Base-by-base conservation (phyloP, 2,329 filamentous ascomycete genomes). In the Colletotrichum sp. region DNA sequence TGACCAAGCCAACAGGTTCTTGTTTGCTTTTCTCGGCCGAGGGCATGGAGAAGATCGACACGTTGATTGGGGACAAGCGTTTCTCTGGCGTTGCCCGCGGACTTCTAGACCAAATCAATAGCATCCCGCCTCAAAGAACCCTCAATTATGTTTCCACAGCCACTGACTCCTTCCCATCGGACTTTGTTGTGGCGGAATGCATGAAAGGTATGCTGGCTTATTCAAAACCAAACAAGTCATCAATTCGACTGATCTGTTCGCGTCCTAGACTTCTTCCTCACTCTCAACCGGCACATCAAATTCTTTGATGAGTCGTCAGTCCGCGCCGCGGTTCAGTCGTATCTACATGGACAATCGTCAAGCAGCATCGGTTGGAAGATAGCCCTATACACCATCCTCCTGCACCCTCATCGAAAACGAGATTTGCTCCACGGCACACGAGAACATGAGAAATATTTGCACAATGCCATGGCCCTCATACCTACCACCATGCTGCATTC, bases 1-100 rank as follows among this genome's bases (percentile, higher is more conserved):
- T 48, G 43, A 48, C 12, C 9, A 21, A 48, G n/a, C n/a, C 6
- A 36, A 32, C n/a, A 52, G 79, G 65, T 3, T 77, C 72, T 24
- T 79, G 77, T 12, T 79, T 79, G 9, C 77, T 79, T 21, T 82
- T 82, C 39, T 71, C 68, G 2, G 26, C 34, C n/a, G 68, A 71
- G n/a, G 68, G 68, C 5, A 71, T 71, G 60, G 24, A 61, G 10
- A 65, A 71, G 13, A 71, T 71, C 16, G 69, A 71, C 16, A n/a
- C 39, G 6, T 16, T 71, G 12, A 32, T 71, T 4, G 69, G 69
- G 24, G 69, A 71, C 61, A 36, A 28, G 18, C 61, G 69, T n/a
- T 71, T 66, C 61, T 71, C 69, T 6, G 48, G 34, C 13, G 32
- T 48, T 14, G 61, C 65, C 6, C 61, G 30, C 10, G 24, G 16